Evolutionary conservation across 129 eudicot species (phyloP), one percentile per base, ranked within the genome.

Genomic region (Smallanthus sonchifolius): DNA sequence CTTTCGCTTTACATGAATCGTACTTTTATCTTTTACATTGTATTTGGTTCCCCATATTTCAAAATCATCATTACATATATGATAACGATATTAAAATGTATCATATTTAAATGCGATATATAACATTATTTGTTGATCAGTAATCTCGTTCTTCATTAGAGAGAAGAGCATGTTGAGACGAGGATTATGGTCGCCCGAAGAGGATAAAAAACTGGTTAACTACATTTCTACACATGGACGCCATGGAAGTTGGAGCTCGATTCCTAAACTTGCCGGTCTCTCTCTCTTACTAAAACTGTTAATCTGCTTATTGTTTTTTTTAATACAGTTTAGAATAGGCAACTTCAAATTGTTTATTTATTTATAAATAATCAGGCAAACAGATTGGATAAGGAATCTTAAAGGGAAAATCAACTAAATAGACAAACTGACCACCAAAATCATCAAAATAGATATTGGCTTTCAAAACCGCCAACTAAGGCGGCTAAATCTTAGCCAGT

Each of bases 161-260:
- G 32, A 70, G 47, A 70, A 15, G 82, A 84, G 75, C 70, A 76
- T 76, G 51, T 84, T 86, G 49, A 89, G 82, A 81, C 77, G 81
- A 37, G 89, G 96, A 0, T 70, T 84, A 10, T 89, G 96, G 96
- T 89, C 96, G 8, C 96, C 96, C 0, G 91, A 86, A 32, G 96
- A 89, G 65, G 96, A 89, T 67, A 84, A 84, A 79, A 89, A 86
- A 56, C 91, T 89, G 45, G 49, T 77, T 14, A 71, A 67, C 73
- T 82, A 89, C 75, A 89, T 89, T 62, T 67, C 92, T 40, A 76
- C 67, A 14, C 77, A 78, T 71, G 88, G 92, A 28, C 68, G 70
- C 35, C 85, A 85, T 83, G 85, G 85, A 8, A 83, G 84, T 49
- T 89, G 96, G 96, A 87, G 90, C 76, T 78, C 90, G 16, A 86